Conservation (phyloP, 768 basidiomycete species). For the Kwoniella europaea region DNA sequence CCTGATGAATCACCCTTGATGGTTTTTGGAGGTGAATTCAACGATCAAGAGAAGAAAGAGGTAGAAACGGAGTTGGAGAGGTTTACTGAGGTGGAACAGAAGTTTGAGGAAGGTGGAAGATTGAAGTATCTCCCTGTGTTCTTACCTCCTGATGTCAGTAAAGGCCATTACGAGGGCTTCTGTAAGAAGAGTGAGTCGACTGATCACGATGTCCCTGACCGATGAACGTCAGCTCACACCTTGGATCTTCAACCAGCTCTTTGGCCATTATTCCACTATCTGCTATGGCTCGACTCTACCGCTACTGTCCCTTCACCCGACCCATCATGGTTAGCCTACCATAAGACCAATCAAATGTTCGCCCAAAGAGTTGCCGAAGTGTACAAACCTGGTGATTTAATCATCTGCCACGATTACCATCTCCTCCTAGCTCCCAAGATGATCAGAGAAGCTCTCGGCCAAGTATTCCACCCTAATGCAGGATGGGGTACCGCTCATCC, state of each 20-base stretch:
- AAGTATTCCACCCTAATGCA: slow-evolving; percentile 32
- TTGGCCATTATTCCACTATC: slow-evolving; percentile 98
- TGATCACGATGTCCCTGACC: background rate
- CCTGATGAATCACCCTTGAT: slow-evolving; percentile 24
- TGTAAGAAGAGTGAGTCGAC: slow-evolving; percentile 86
- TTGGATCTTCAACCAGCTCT: slow-evolving; percentile 66
- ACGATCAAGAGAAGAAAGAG: slow-evolving; percentile 68
- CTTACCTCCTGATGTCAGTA: slow-evolving; percentile 67
- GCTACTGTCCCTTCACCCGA: slow-evolving; percentile 85
- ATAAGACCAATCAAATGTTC: slow-evolving; percentile 81
- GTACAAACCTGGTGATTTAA: slow-evolving; percentile 86
- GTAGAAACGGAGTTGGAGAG: slow-evolving; percentile 70
- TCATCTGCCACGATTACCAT: slow-evolving; percentile 87
- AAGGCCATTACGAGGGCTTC: slow-evolving; percentile 95
- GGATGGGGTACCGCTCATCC: slow-evolving; percentile 35
- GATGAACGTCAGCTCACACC: background rate
- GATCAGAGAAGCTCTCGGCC: slow-evolving; percentile 69
- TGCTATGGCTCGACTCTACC: slow-evolving; percentile 91
- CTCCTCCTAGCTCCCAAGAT: slow-evolving; percentile 86
- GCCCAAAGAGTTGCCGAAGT: slow-evolving; percentile 78
- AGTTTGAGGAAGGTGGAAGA: slow-evolving; percentile 60
- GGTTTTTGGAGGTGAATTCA: slow-evolving; percentile 60
- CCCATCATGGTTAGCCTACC: slow-evolving; percentile 73
- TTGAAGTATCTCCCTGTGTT: slow-evolving; percentile 83
- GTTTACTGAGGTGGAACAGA: slow-evolving; percentile 65